Evolutionary conservation across 139 green algal species (phyloP).

Genomic region (Trebouxia sp.): DNA sequence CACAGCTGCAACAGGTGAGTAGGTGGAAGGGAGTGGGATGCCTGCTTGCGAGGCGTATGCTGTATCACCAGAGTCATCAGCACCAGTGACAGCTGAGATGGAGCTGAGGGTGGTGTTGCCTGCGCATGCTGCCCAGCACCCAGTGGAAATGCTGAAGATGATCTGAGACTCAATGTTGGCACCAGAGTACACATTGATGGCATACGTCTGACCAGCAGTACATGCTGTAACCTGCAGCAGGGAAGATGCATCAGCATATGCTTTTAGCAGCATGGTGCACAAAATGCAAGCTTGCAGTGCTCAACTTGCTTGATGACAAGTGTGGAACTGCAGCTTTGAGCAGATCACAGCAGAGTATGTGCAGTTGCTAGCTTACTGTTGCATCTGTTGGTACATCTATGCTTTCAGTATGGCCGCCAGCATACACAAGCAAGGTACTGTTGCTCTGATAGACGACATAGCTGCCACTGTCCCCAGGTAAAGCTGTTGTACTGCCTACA

Average conservation of each 20-base stretch:
- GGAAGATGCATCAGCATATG: neutral
- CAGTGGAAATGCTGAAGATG: constrained; percentile 19
- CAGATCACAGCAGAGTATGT: neutral
- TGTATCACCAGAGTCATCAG: neutral
- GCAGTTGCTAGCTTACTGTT: neutral
- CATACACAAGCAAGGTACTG: neutral
- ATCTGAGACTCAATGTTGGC: neutral
- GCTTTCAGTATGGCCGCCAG: constrained; percentile 29
- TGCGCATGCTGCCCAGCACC: constrained; percentile 8
- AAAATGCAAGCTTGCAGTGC: neutral
- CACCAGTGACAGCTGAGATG: constrained; percentile 13
- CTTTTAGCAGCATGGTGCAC: neutral
- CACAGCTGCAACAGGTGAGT: neutral
- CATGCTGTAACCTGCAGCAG: constrained; percentile 27
- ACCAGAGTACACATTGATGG: constrained; percentile 9
- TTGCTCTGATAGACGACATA: constrained; percentile 9
- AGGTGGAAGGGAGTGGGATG: constrained; percentile 22
- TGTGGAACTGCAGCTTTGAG: neutral
- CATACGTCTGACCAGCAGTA: constrained; percentile 2
- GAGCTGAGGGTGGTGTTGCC: neutral
- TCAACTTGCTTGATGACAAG: neutral
- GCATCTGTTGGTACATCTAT: constrained; percentile 7
- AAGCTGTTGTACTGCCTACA: constrained; percentile 13
- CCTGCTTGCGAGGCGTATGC: constrained; percentile 17
- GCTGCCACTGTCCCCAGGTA: constrained; percentile 11